Conservation (phyloP, 2,329 filamentous ascomycete genomes). For the Diaporthe sp. region DNA sequence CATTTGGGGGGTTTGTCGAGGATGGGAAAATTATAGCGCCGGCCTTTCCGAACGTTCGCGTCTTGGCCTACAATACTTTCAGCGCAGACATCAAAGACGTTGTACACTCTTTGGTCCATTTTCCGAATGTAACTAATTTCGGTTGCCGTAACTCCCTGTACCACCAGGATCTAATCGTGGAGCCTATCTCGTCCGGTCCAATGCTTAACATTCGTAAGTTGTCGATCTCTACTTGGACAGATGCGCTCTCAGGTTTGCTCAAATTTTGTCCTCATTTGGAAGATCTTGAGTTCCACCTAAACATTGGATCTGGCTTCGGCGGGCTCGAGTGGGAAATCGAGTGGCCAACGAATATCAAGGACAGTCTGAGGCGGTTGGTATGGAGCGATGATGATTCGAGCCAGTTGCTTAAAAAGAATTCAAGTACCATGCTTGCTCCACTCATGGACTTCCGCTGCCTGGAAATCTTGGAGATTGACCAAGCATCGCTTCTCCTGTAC, state of each 20-base stretch:
- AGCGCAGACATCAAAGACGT: no score
- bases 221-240: neutral
- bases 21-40: neutral
- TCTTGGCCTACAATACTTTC: neutral
- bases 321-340: neutral
- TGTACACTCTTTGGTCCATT: neutral
- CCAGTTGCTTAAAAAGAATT: no score
- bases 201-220: neutral
- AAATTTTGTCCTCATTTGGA: neutral
- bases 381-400: neutral
- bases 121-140: neutral
- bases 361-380: neutral
- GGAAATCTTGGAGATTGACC: neutral
- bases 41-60: neutral
- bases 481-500: neutral
- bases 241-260: neutral
- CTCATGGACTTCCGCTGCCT: neutral
- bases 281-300: neutral
- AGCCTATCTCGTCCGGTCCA: neutral
- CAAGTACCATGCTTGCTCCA: neutral
- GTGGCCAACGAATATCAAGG: neutral
- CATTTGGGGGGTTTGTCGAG: neutral
- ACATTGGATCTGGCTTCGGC: rapidly evolving
- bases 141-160: no score
- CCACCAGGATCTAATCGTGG: rapidly evolving